Base-by-base conservation (phyloP, 495 filamentous ascomycete genomes). In the Extremus antarcticus region DNA sequence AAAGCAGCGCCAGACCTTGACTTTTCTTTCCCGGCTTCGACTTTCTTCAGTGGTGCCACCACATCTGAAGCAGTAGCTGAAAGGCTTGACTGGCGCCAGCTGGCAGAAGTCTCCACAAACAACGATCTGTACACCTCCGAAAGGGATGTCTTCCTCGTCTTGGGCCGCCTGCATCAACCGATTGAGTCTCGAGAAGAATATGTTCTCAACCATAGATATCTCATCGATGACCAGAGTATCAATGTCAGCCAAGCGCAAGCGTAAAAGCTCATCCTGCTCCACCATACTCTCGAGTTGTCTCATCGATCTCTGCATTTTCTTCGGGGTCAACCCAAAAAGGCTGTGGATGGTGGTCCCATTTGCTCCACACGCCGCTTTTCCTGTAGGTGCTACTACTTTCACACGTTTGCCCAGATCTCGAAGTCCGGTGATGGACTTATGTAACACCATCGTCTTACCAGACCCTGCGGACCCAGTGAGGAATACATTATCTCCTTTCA, bases 391-490 rank as follows among this genome's bases (percentile, higher is more conserved):
- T 17, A 77, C 51, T 39, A 82, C 75, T 17, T 68, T 50, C 13
- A 82, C 77, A 0, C n/a, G 56, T 25, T 61, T 65, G 0, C 67
- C 70, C 61, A 47, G 55, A 0, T 51, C 61, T 25, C 53, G 53
- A 0, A 80, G 66, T 1, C 65, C 62, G 17, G 51, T 61, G 3
- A 67, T 66, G 47, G 79, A 74, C 10, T 66, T 68, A 51, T 73
- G 73, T 1, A 84, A 56, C 0, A 79, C 76, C 0, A 73, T 77
- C 0, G 77, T 79, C 57, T 83, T 83, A n/a, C 81, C 80, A 47
- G 70, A 77, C 2, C 80, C 80, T 3, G 80, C 80, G 0, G 78
- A 76, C 4, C 80, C 80, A 0, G 80, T 82, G 57, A 76, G 79
- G 62, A 83, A 84, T 1, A 82, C 74, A 46, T 84, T 83, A 13